Evolutionary conservation across 768 basidiomycete species (phyloP).

Genomic region (Trichaptum fuscoviolaceum): DNA sequence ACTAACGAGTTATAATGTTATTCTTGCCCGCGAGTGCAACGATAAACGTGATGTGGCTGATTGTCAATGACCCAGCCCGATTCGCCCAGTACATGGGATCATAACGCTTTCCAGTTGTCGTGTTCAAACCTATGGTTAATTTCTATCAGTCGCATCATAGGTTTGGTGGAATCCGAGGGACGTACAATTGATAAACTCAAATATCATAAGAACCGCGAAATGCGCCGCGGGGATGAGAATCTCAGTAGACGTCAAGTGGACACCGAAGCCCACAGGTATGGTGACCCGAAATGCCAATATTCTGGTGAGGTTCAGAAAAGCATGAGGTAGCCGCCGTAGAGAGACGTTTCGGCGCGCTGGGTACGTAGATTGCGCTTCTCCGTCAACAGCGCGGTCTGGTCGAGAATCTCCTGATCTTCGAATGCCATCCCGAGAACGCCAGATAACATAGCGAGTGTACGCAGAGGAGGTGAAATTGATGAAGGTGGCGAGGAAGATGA

Average conservation of each 20-base stretch:
- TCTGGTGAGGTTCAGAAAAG: conserved; percentile 23
- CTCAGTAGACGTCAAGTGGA: conserved; percentile 23
- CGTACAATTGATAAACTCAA: conserved; percentile 34
- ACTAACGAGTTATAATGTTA: conserved; percentile 37
- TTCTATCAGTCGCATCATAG: not conserved
- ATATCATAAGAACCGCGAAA: conserved; percentile 30
- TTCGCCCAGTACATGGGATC: conserved; percentile 22
- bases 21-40: conserved; percentile 45
- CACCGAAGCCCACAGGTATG: conserved; percentile 22
- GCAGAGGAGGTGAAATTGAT: conserved; percentile 27
- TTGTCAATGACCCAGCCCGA: conserved; percentile 27
- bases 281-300: conserved; percentile 28
- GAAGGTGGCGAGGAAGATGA: conserved; percentile 36
- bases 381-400: not conserved
- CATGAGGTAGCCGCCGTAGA: conserved; percentile 18
- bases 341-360: conserved; percentile 12
- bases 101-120: conserved; percentile 9
- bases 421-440: conserved; percentile 15
- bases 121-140: conserved; percentile 15
- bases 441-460: not conserved
- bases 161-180: conserved; percentile 6
- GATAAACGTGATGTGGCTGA: conserved; percentile 37
- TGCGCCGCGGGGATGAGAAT: conserved; percentile 33
- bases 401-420: not conserved
- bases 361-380: not conserved